A percentile compares a stretch with the other conserved stretches of the same genome.
Evolutionary conservation across 192 early-diverging fungal species (phyloP).

Genomic region (Chytriomyces confervae): DNA sequence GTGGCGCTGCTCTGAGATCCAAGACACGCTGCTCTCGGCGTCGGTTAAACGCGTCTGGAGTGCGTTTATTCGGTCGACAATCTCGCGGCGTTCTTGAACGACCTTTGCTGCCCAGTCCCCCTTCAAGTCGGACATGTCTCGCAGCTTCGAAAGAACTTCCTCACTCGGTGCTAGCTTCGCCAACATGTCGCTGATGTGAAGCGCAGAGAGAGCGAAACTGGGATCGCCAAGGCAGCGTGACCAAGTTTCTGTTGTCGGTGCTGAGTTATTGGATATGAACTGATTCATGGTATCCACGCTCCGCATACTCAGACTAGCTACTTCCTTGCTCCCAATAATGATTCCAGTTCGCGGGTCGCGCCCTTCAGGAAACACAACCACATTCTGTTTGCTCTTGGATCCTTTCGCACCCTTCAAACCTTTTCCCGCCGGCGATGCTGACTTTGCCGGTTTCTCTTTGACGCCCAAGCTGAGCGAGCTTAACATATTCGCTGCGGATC

Average conservation of each 20-base stretch:
- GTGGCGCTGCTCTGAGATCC: not conserved
- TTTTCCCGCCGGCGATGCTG: not conserved
- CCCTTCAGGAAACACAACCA: not conserved
- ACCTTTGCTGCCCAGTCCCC: slow-evolving; percentile 25
- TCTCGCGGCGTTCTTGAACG: slow-evolving; percentile 3
- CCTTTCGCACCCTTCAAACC: no score
- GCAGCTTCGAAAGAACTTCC: not conserved
- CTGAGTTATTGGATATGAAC: not conserved
- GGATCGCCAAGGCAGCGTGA: not conserved
- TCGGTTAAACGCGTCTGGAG: not conserved
- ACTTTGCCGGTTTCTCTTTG: not conserved
- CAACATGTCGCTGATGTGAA: slow-evolving; percentile 18
- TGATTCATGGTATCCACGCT: no score
- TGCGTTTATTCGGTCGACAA: slow-evolving; percentile 2
- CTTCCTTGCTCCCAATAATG: slow-evolving; percentile 3
- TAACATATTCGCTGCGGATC: not conserved
- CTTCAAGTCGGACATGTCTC: slow-evolving; percentile 5
- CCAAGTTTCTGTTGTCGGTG: slow-evolving; percentile 13
- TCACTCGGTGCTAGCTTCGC: not conserved
- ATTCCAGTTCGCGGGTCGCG: slow-evolving; percentile 29
- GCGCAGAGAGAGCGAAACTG: slow-evolving; percentile 3
- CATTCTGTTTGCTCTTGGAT: no score
- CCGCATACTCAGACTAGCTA: not conserved
- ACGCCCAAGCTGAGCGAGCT: not conserved
- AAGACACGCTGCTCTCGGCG: not conserved